Conservation (phyloP, 495 filamentous ascomycete species). For the Penicillium verhagenii region DNA sequence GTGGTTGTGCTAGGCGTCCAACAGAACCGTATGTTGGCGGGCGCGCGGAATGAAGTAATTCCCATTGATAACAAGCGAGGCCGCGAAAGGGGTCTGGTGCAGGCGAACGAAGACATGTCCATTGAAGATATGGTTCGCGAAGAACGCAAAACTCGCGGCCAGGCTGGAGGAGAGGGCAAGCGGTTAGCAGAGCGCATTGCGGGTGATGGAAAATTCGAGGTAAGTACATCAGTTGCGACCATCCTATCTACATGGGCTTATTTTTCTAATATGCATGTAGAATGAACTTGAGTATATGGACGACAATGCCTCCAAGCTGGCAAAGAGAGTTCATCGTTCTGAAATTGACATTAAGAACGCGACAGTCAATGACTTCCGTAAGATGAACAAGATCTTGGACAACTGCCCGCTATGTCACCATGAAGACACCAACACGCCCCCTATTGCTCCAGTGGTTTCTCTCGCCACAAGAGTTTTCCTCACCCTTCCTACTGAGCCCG, state of each 20-base stretch:
- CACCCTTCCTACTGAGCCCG: constrained; percentile 86
- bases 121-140: constrained; percentile 95
- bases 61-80: constrained; percentile 73
- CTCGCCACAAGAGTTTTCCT: constrained; percentile 85
- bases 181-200: constrained; percentile 87
- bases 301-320: constrained; percentile 89
- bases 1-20: constrained; percentile 82
- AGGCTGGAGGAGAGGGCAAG: constrained; percentile 76
- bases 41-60: constrained; percentile 71
- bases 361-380: constrained; percentile 85
- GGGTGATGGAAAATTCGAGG: constrained; percentile 86
- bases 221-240: constrained; percentile 27
- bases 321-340: constrained; percentile 83
- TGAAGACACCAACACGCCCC: constrained; percentile 79
- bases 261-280: constrained; percentile 40
- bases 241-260: background rate
- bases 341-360: constrained; percentile 86
- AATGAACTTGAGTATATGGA: constrained; percentile 96
- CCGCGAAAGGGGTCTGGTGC: constrained; percentile 72
- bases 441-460: constrained; percentile 86
- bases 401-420: constrained; percentile 90
- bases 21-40: constrained; percentile 83
- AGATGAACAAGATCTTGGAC: constrained; percentile 84
- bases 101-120: constrained; percentile 93
- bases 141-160: constrained; percentile 78